Conservation (phyloP, 148 eudicot species). For the Silene uniflora region DNA sequence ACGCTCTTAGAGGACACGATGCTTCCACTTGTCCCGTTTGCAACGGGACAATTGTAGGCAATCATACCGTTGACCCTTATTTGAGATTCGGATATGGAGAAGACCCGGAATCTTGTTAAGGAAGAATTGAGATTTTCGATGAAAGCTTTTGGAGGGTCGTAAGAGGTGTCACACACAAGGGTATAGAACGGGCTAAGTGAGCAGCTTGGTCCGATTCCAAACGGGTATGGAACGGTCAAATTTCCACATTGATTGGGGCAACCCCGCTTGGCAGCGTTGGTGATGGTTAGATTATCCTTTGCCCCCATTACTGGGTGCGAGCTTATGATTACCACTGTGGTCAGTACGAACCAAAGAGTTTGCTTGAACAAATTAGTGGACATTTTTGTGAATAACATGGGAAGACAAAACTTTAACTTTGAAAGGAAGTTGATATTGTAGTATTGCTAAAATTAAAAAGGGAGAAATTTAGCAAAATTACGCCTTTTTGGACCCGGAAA, state of each 20-base stretch:
- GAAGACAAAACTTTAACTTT: too few relatives aligned
- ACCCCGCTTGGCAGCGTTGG: neutral
- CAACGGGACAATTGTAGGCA: neutral
- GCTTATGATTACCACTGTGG: neutral
- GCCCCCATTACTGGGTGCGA: neutral
- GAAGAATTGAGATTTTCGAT: neutral
- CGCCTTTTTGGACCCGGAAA: too few relatives aligned
- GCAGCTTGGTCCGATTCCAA: slow-evolving; percentile 19
- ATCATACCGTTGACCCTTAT: slow-evolving; percentile 23
- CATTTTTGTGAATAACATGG: neutral
- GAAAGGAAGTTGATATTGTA: too few relatives aligned
- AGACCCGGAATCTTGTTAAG: neutral
- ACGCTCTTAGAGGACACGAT: neutral
- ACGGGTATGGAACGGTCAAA: slow-evolving; percentile 21
- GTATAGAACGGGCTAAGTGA: neutral
- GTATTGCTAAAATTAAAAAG: too few relatives aligned
- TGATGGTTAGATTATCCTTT: too few relatives aligned
- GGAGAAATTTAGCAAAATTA: too few relatives aligned
- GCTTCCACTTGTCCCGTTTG: neutral
- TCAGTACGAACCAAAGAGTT: neutral
- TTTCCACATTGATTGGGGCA: slow-evolving; percentile 13
- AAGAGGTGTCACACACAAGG: slow-evolving; percentile 2
- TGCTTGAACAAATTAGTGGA: neutral
- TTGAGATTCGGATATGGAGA: slow-evolving; percentile 30
- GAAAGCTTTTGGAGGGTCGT: slow-evolving; percentile 15